Percentiles rank a stretch among this genome's conserved stretches.
Conservation (phyloP, 2,329 filamentous ascomycete species). For the Fusarium tuaranense region DNA sequence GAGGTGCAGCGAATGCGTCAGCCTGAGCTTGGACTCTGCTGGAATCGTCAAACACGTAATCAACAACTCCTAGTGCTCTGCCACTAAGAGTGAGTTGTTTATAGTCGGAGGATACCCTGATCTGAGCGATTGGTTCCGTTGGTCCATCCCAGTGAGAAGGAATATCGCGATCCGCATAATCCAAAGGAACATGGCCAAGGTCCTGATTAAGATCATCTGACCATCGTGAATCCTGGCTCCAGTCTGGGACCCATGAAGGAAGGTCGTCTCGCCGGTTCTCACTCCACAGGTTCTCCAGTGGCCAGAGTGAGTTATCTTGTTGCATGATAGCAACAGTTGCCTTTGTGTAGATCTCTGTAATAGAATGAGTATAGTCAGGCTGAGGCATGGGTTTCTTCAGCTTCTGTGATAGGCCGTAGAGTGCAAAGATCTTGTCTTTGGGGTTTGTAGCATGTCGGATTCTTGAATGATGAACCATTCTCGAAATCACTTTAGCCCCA, state of each 20-base stretch:
- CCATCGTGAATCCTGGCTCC: neutral
- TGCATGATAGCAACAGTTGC: neutral
- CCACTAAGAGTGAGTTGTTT: neutral
- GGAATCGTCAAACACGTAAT: neutral
- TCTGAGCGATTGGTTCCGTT: neutral
- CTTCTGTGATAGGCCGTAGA: conserved; percentile 36
- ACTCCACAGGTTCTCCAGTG: neutral
- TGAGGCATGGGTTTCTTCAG: neutral
- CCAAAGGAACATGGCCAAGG: neutral
- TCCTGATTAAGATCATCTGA: neutral
- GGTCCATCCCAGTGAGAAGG: neutral
- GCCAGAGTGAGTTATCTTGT: neutral
- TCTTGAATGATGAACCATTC: neutral
- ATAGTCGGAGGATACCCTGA: neutral
- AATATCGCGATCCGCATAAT: neutral
- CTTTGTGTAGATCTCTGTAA: neutral
- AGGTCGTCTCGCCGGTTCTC: neutral
- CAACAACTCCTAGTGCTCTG: neutral
- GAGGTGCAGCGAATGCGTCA: neutral
- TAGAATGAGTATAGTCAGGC: neutral
- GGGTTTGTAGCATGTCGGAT: conserved; percentile 2
- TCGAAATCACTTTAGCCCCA: neutral
- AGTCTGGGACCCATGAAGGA: neutral
- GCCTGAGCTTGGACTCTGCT: neutral
- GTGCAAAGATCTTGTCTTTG: conserved; percentile 1